Percentiles rank a stretch among this genome's conserved stretches.
Evolutionary conservation across 2,329 filamentous ascomycete species (phyloP).

Genomic region (Cadophora luteo-olivacea): DNA sequence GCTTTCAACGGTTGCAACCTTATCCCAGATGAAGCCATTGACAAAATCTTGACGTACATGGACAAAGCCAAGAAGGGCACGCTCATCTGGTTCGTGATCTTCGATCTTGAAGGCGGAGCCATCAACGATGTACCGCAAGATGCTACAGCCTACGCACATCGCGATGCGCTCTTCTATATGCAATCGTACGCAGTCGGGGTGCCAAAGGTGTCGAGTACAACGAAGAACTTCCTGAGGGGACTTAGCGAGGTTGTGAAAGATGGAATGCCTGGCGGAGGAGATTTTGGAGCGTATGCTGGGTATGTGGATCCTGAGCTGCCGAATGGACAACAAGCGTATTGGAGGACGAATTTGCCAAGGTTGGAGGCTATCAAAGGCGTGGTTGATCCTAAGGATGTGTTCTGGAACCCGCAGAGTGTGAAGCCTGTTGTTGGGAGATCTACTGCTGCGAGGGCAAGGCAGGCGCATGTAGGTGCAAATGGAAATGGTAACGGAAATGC

Average conservation of each 20-base stretch:
- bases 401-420: constrained; percentile 50
- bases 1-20: constrained; percentile 39
- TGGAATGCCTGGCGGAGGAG: constrained; percentile 46
- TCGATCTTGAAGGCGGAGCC: constrained; percentile 66
- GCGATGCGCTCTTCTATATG: constrained; percentile 68
- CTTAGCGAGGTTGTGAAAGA: constrained; percentile 54
- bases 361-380: constrained; percentile 53
- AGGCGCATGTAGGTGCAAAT: not conserved
- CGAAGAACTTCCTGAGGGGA: constrained; percentile 57
- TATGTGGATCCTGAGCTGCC: constrained; percentile 60
- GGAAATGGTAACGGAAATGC: not conserved
- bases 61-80: constrained; percentile 57
- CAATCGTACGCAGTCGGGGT: constrained; percentile 46
- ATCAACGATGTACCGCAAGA: constrained; percentile 60
- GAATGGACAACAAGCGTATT: constrained; percentile 44
- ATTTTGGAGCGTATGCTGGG: constrained; percentile 63
- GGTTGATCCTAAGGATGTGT: constrained; percentile 55
- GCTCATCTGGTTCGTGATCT: constrained; percentile 65
- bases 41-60: constrained; percentile 60
- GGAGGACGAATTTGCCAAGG: constrained; percentile 50
- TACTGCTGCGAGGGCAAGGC: not conserved
- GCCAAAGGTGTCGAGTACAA: constrained; percentile 52
- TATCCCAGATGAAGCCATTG: constrained; percentile 53
- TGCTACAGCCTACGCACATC: constrained; percentile 67
- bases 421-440: not conserved